These are phyloP conservation scores for Niveomyces coronatus DNA, from an alignment of 2,329 filamentous ascomycete genomes.

Conservation along the genomic window DNA sequence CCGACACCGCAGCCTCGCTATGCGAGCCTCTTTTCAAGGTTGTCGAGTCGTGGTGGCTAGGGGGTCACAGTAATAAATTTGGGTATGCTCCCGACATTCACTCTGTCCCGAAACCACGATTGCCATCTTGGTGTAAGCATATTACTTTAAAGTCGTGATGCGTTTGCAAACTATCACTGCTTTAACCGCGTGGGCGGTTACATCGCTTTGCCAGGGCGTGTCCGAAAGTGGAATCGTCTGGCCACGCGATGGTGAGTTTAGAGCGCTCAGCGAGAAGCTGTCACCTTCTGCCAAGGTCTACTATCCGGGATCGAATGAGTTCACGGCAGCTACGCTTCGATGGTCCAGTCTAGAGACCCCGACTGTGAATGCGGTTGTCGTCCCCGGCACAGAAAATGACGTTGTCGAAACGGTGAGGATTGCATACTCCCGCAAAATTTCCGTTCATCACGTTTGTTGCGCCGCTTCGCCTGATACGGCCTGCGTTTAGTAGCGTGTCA, in stretches of 20 bases:
- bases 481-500: not conserved
- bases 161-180: slow-evolving; percentile 14
- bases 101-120: too few species aligned
- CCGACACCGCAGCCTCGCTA: too few species aligned
- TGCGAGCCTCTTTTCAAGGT: too few species aligned
- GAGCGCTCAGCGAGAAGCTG: slow-evolving; percentile 20
- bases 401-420: slow-evolving; percentile 39
- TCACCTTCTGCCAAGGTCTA: slow-evolving; percentile 32
- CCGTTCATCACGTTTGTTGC: too few species aligned
- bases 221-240: slow-evolving; percentile 11
- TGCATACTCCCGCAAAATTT: too few species aligned
- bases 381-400: slow-evolving; percentile 36
- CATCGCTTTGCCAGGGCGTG: slow-evolving; percentile 14
- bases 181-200: slow-evolving; percentile 17
- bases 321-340: slow-evolving; percentile 26
- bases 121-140: too few species aligned
- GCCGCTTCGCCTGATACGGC: not conserved
- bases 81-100: too few species aligned
- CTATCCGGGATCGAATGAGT: slow-evolving; percentile 30
- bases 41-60: too few species aligned
- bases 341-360: slow-evolving; percentile 37
- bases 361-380: slow-evolving; percentile 33
- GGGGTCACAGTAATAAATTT: too few species aligned
- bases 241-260: slow-evolving; percentile 14
- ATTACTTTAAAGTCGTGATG: too few species aligned